Evolutionary conservation across 495 filamentous ascomycete genomes (phyloP), one percentile per base, ranked within the genome.

Genomic region (Hyaloscypha finlandica): DNA sequence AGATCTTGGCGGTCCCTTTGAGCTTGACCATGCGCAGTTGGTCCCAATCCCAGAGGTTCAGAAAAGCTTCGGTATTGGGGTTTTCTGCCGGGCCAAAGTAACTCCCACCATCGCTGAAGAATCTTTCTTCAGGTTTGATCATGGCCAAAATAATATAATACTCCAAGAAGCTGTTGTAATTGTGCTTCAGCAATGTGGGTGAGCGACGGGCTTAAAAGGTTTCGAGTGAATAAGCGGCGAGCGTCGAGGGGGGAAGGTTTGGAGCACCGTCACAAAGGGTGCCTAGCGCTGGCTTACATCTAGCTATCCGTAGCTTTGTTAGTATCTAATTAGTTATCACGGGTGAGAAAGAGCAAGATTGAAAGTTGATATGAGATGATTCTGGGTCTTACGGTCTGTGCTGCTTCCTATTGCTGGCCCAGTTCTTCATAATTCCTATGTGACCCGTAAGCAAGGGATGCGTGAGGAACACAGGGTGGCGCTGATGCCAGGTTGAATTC

Each of bases 1-100:
- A 56, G 53, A 56, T 4, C 53, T 56, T 56, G 53, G 53, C 53
- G 53, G 53, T 56, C 1, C 53, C 53, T 56, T 56, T 56, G 53
- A 56, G 53, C 53, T 56, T 56, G 53, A 56, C 53, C 53, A 56
- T 56, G 53, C 3, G 53, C 53, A 56, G 53, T 56, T 56, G 53
- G 4, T 56, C 53, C 53, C 53, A 56, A 56, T 56, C 53, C 53
- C 53, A 56, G 53, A 56, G 2, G 53, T 56, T 56, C 53, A 56
- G 53, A 56, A 56, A 56, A 56, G 53, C 53, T 56, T 56, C 53
- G 22, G 53, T 56, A 3, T 56, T 56, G 53, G 53, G 53, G 3
- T 56, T 56, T 56, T 56, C 53, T 56, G 53, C 53, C 1, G 53
- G 2, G 53, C 53, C 53, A 56, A 56, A 56, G 53, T 56, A 56